Base-by-base conservation (phyloP, 495 filamentous ascomycete species). In the Ascobolus immersus region DNA sequence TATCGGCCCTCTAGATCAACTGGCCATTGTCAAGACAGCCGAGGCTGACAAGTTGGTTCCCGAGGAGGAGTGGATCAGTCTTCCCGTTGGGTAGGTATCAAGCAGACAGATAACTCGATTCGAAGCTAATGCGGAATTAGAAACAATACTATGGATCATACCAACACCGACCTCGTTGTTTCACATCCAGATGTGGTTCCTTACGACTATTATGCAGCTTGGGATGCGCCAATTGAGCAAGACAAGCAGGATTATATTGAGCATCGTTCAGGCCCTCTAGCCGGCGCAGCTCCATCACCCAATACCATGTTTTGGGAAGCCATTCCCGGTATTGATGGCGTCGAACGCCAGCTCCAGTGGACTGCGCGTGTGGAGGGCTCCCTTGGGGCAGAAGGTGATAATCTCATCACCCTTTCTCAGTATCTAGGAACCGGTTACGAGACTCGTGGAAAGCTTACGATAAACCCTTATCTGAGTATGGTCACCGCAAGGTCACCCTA, bases 71-170 rank as follows among this genome's bases (percentile, higher is more conserved):
- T 79, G 73, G 73, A 73, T 82, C 45, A 55, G 67, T 39, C 57
- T 76, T 11, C 75, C 76, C 14, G 74, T 82, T 13, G 75, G 76
- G 17, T 60, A n/a, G n/a, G n/a, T n/a, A n/a, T n/a, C n/a, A n/a
- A n/a, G 13, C 18, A 11, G 6, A 30, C 8, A 23, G 39, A 50
- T 40, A 50, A 48, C 10, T 10, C 10, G 36, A 33, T 15, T 56
- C 34, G 60, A 63, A 34, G 61, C 69, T 41, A 57, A 53, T 29
- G 64, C 64, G 12, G n/a, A n/a, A n/a, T n/a, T n/a, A n/a, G n/a
- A n/a, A n/a, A 72, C 44, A 77, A 75, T 45, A 49, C 79, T 25
- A 64, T 69, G 38, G 75, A 80, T 46, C 73, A 82, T 50, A 58
- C 67, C 37, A 74, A 76, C 50, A 78, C 76, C 40, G 64, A 74